Percentiles rank a stretch among this genome's conserved stretches.
phyloP scores from a whole-genome alignment of 2,329 filamentous ascomycete species.

The Fusarium secorum region DNA sequence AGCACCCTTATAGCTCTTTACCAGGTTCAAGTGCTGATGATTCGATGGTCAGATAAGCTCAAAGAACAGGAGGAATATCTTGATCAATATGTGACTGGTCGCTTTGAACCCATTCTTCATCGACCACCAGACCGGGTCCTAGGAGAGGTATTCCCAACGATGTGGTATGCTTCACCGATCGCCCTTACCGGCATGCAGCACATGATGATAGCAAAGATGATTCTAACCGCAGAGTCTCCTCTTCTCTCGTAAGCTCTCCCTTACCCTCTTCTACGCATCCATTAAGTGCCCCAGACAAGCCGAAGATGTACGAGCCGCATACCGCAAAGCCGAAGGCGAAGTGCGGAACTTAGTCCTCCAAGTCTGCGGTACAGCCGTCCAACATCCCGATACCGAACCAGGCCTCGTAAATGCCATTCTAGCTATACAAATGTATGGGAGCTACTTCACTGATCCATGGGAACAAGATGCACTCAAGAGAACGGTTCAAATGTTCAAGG shows the following conservation, averaged over 20 bases:
- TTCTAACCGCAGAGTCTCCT: conserved; percentile 26
- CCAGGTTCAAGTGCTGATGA: fast-evolving
- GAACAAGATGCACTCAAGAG: conserved; percentile 28
- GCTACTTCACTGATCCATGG: conserved; percentile 35
- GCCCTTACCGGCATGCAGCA: conserved; percentile 35
- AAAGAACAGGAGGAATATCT: conserved; percentile 35
- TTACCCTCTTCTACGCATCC: fast-evolving
- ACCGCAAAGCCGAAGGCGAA: conserved; percentile 18
- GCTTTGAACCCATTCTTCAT: conserved; percentile 20
- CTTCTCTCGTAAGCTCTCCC: conserved; percentile 1
- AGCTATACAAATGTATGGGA: conserved; percentile 29
- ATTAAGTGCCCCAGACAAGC: background rate
- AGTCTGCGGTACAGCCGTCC: conserved; percentile 29
- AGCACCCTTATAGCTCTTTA: fast-evolving
- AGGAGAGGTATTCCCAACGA: conserved; percentile 29
- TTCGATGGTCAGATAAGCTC: background rate
- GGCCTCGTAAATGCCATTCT: conserved; percentile 28
- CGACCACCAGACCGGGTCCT: conserved; percentile 2
- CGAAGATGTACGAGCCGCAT: conserved; percentile 15
- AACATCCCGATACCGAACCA: conserved; percentile 21
- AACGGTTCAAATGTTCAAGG: conserved; percentile 29
- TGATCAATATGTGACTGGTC: background rate
- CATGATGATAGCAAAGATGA: conserved; percentile 39
- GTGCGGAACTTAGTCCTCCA: conserved; percentile 27
- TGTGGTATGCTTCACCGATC: conserved; percentile 32